Evolutionary conservation across 805 yeast species (phyloP), one percentile per base, ranked within the genome.

Genomic region (Lipomyces anomalus): DNA sequence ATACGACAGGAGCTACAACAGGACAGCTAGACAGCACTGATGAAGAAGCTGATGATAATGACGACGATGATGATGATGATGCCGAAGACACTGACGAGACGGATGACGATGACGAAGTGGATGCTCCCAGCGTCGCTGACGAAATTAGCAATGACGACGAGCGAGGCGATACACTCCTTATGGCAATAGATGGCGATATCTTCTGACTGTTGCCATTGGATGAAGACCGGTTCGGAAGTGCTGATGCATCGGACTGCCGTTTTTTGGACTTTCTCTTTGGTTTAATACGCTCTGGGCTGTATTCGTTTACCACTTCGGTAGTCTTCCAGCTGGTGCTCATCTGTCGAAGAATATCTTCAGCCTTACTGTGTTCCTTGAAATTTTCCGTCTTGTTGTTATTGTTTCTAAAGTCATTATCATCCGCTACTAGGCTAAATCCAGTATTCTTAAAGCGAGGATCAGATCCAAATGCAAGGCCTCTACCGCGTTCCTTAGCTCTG

Each of bases 401-500:
- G 36, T 13, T 33, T 7, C 16, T 9, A 13, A 16, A 5, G 6
- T 5, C 28, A 28, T 6, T 11, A 16, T 26, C 6, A 24, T 5
- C 4, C 11, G 28, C 6, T 20, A 16, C 9, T 18, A 5, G 2
- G 28, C 28, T 43, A 34, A 50, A 50, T 5, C 53, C 53, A 11
- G 46, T 17, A 4, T 23, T 41, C 17, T 42, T 38, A 33, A 50
- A 50, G 16, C 46, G 35, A 20, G 55, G 52, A 22, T 50, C 55
- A 4, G 55, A 48, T 5, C 55, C 55, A 26, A 40, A 50, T 6
- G 52, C 52, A 11, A 50, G 42, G 13, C 49, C 52, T 23, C 47
- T 52, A 22, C 40, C 46, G 6, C 55, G 22, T n/a, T 47, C 44
- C 9, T 42, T 46, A n/a, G 43, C 44, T 4, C 55, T 48, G n/a